phyloP scores from a whole-genome alignment of 768 basidiomycete genomes.

The Panus rudis region DNA sequence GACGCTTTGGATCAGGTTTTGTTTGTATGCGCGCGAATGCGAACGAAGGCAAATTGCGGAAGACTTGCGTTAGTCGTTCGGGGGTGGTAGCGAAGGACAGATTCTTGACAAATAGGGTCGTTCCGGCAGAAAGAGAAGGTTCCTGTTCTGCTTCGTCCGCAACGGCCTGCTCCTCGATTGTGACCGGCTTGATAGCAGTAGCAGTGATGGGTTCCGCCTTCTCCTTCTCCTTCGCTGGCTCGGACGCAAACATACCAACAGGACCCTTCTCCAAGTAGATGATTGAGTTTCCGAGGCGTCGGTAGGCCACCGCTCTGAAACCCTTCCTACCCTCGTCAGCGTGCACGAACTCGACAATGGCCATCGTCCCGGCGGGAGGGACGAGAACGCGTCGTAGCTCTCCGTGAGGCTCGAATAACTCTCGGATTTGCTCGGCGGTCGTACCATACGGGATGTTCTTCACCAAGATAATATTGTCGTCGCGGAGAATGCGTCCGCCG shows the following conservation, averaged over 20 bases:
- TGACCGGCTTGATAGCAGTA: conserved; percentile 27
- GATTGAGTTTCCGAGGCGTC: conserved; percentile 82
- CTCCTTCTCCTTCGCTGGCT: conserved; percentile 6
- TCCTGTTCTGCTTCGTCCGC: conserved; percentile 33
- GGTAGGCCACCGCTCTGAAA: conserved; percentile 79
- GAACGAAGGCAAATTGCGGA: conserved; percentile 72
- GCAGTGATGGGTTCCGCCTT: conserved; percentile 14
- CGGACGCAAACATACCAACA: conserved; percentile 62
- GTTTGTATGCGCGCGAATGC: conserved; percentile 86
- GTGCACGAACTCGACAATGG: conserved; percentile 80
- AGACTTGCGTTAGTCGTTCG: conserved; percentile 60
- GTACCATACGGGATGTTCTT: conserved; percentile 98
- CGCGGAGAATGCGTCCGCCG: conserved; percentile 33
- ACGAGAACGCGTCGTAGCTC: conserved; percentile 64
- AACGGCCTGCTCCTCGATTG: conserved; percentile 34
- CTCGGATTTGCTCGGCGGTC: conserved; percentile 62
- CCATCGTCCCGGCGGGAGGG: conserved; percentile 90
- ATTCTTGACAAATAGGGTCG: conserved; percentile 93
- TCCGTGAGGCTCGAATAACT: conserved; percentile 75
- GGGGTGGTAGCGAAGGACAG: conserved; percentile 87
- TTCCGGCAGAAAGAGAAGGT: conserved; percentile 49
- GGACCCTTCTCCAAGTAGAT: conserved; percentile 94
- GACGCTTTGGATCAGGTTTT: conserved; percentile 77
- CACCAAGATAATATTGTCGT: conserved; percentile 80
- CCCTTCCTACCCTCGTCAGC: conserved; percentile 64